Percentiles rank a stretch among this genome's conserved stretches.
Evolutionary conservation across 768 basidiomycete species (phyloP).

Genomic region (Lentinula detonsa): DNA sequence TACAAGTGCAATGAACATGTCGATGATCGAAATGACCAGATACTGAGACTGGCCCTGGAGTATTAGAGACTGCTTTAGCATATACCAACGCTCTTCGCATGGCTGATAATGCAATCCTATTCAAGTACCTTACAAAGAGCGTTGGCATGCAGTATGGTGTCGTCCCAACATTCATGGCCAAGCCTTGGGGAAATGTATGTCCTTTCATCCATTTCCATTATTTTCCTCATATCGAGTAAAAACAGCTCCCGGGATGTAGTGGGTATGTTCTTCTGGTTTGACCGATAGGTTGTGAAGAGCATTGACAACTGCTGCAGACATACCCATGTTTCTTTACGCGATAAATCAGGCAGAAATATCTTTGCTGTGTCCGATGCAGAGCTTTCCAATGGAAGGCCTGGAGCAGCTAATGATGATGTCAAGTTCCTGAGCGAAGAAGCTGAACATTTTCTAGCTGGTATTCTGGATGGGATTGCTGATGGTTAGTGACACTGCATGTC

Average conservation of each 20-base stretch:
- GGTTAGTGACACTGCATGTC: constrained; percentile 37
- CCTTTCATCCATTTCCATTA: neutral
- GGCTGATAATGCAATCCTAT: constrained; percentile 89
- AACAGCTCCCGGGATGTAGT: constrained; percentile 88
- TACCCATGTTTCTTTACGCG: constrained; percentile 83
- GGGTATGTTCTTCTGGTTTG: constrained; percentile 46
- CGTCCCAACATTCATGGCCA: constrained; percentile 97
- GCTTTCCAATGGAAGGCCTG: constrained; percentile 52
- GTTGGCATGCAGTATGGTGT: constrained; percentile 85
- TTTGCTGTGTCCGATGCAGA: constrained; percentile 71
- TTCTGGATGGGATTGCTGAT: constrained; percentile 86
- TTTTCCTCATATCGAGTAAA: neutral
- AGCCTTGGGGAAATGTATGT: constrained; percentile 88
- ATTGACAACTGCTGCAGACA: constrained; percentile 44
- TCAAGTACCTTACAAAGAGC: constrained; percentile 91
- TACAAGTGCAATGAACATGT: neutral
- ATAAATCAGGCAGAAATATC: constrained; percentile 62
- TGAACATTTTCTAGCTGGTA: constrained; percentile 93
- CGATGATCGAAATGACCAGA: constrained; percentile 53
- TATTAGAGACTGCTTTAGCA: constrained; percentile 81
- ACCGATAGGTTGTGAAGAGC: neutral
- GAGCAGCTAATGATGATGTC: constrained; percentile 75
- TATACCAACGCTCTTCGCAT: constrained; percentile 76
- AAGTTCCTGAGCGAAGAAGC: constrained; percentile 76
- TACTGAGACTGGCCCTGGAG: constrained; percentile 90